Evolutionary conservation across 2,329 filamentous ascomycete genomes (phyloP).

Genomic region (Clonostachys rhizophaga): DNA sequence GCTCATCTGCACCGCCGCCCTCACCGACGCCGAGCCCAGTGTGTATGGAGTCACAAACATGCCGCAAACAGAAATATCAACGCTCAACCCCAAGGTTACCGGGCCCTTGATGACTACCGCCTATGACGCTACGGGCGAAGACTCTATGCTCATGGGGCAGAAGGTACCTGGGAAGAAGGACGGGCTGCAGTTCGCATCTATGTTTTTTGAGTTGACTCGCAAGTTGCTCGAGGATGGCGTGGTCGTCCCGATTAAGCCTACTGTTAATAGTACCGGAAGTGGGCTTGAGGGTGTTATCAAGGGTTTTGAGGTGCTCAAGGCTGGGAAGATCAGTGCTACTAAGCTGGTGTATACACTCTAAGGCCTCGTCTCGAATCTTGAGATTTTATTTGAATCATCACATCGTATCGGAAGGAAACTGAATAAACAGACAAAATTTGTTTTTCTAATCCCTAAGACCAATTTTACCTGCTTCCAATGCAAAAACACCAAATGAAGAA

Average conservation of each 20-base stretch:
- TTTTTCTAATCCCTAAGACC: too few relatives aligned
- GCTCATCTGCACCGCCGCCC: conserved; percentile 6
- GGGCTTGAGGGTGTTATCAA: conserved; percentile 25
- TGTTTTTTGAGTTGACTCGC: conserved; percentile 25
- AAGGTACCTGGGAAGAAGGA: conserved; percentile 5
- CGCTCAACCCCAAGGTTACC: too few relatives aligned
- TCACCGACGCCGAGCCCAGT: conserved; percentile 11
- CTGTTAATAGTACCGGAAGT: conserved; percentile 8
- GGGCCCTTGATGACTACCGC: too few relatives aligned
- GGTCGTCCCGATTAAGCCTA: conserved; percentile 21
- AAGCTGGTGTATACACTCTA: conserved; percentile 38
- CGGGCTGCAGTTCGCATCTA: conserved; percentile 25
- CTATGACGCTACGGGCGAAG: too few relatives aligned
- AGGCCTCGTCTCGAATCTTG: not conserved
- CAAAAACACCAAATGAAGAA: too few relatives aligned
- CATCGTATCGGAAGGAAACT: too few relatives aligned
- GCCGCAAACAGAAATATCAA: not conserved
- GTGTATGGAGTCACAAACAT: conserved; percentile 23
- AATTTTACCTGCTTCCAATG: too few relatives aligned
- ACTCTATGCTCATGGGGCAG: conserved; percentile 2
- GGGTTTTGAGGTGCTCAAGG: conserved; percentile 21
- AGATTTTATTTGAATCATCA: too few relatives aligned
- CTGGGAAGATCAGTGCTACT: conserved; percentile 26
- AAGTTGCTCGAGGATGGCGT: conserved; percentile 24
- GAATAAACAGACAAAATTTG: too few relatives aligned